Evolutionary conservation across 1,284 basidiomycete genomes (phyloP).

Genomic region (Ceratobasidium papillatum): DNA sequence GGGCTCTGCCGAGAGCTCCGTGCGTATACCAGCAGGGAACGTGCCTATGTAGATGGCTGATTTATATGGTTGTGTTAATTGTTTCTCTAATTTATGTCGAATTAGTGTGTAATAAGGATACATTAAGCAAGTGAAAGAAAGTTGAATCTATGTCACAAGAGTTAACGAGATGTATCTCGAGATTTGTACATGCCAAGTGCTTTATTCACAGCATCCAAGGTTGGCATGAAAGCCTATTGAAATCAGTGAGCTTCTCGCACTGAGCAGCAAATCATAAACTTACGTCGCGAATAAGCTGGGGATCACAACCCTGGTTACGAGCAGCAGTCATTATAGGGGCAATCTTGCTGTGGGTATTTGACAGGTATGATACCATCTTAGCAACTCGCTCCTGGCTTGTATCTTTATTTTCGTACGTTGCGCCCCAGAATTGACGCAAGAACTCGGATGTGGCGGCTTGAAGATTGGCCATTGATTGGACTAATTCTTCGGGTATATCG

Average conservation of each 20-base stretch:
- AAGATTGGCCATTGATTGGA: constrained; percentile 84
- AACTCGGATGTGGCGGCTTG: constrained; percentile 95
- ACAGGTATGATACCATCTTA: constrained; percentile 86
- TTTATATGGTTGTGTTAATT: constrained; percentile 36
- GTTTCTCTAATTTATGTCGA: constrained; percentile 10
- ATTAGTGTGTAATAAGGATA: constrained; percentile 39
- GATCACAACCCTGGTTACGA: constrained; percentile 68
- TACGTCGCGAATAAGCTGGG: constrained; percentile 70
- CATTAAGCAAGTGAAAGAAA: neutral
- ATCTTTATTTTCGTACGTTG: constrained; percentile 69
- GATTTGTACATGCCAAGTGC: constrained; percentile 59
- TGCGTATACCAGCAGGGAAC: constrained; percentile 26
- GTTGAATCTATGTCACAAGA: neutral
- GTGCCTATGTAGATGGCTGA: constrained; percentile 16
- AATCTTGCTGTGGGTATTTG: constrained; percentile 82
- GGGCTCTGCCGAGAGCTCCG: constrained; percentile 22
- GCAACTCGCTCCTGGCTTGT: constrained; percentile 66
- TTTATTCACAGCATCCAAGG: constrained; percentile 78
- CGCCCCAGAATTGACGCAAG: constrained; percentile 93
- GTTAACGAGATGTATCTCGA: constrained; percentile 45
- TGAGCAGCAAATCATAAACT: constrained; percentile 50
- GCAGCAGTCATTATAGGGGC: constrained; percentile 75
- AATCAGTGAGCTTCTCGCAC: constrained; percentile 11
- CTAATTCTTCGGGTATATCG: constrained; percentile 80
- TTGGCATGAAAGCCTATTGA: constrained; percentile 80